Evolutionary conservation across 306 rosid species (phyloP), one percentile per base, ranked within the genome.

Genomic region (Castanea crenata): DNA sequence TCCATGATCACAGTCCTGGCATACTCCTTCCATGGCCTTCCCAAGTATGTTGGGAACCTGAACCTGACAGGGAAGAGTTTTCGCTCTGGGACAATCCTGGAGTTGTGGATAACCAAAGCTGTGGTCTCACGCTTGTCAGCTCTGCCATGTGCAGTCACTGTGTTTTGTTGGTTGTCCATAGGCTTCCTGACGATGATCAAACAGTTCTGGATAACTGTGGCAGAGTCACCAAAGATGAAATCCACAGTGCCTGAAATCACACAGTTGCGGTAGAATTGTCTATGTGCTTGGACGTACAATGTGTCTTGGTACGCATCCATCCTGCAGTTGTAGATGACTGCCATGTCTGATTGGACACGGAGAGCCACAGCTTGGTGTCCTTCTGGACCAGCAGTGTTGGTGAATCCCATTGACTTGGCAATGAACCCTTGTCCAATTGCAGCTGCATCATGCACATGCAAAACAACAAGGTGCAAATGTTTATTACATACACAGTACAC

Each of bases 321-420:
- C 55, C 88, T 86, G 29, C 94, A 89, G 74, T 92, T 86, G 80
- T 62, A 87, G 87, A 94, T 76, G 0, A 82, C 90, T 0, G 93
- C 84, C 38, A 35, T 79, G 31, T 81, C 97, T 6, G 89, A 87
- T 69, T 83, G 93, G 15, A 89, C 89, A 0, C 91, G 88, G 5
- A 94, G 88, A 3, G 98, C 97, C 78, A 94, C 98, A 2, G 97
- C 94, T 71, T 91, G 98, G 69, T 89, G 93, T 7, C 88, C 92
- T 2, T 31, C 46, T 0, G 97, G 73, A 2, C 98, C 98, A 0
- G 98, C 98, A 0, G 90, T 90, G 94, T 93, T 93, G 23, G 46
- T 67, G 74, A 93, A 86, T 72, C 85, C 87, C 87, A 93, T 90
- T 3, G 76, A 54, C 84, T 86, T 86, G 34, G 71, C 85, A 0